phyloP scores from a whole-genome alignment of 2,329 filamentous ascomycete genomes.

The Venturia oleaginea region DNA sequence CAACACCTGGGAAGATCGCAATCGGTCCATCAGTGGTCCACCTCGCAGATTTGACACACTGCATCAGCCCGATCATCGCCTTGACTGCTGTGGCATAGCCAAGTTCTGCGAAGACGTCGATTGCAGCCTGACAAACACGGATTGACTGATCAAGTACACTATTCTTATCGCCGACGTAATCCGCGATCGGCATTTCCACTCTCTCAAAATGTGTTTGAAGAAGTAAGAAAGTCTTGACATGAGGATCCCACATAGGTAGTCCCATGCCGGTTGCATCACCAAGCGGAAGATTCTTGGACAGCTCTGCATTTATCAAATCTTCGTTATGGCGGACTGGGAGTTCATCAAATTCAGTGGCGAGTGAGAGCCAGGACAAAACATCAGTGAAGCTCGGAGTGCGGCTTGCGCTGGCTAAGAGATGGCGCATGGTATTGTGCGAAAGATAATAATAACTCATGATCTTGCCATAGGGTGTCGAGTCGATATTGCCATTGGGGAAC shows the following conservation, averaged over 20 bases:
- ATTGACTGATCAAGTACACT: slow-evolving; percentile 89
- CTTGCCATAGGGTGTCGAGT: slow-evolving; percentile 84
- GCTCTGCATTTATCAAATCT: slow-evolving; percentile 88
- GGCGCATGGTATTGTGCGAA: slow-evolving; percentile 87
- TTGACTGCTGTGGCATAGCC: slow-evolving; percentile 68
- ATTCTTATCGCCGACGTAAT: slow-evolving; percentile 91
- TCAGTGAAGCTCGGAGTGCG: slow-evolving; percentile 69
- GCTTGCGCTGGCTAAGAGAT: slow-evolving; percentile 68
- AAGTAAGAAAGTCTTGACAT: slow-evolving; percentile 90
- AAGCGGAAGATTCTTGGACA: slow-evolving; percentile 74
- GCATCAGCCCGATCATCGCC: slow-evolving; percentile 75
- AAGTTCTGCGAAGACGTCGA: slow-evolving; percentile 89
- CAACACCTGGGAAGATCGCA: slow-evolving; percentile 69
- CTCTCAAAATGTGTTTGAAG: slow-evolving; percentile 93
- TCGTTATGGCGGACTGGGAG: slow-evolving; percentile 96
- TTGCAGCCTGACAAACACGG: slow-evolving; percentile 89
- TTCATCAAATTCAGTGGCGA: slow-evolving; percentile 93
- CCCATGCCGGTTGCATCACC: slow-evolving; percentile 53
- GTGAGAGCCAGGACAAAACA: slow-evolving; percentile 83
- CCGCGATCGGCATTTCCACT: slow-evolving; percentile 83
- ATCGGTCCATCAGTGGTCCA: slow-evolving; percentile 80
- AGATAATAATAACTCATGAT: slow-evolving; percentile 99
- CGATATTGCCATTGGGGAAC: slow-evolving; percentile 79
- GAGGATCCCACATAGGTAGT: slow-evolving; percentile 94
- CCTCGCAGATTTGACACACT: slow-evolving; percentile 84